These are phyloP conservation scores for Podaxis sp. DNA, from an alignment of 768 basidiomycete species.

Conservation along the genomic window DNA sequence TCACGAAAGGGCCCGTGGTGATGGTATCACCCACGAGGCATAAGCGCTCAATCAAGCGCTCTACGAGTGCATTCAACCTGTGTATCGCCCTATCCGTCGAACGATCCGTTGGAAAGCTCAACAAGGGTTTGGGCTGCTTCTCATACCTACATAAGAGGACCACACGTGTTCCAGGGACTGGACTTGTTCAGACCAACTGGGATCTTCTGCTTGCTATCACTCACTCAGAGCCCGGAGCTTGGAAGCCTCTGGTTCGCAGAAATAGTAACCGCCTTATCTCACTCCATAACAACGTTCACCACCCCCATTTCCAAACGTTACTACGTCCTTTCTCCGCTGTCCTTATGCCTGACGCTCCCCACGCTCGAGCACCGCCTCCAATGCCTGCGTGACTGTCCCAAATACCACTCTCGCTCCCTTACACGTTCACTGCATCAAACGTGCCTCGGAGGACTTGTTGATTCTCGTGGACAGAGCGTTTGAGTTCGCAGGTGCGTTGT, in stretches of 20 bases:
- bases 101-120: not conserved
- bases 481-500: not conserved
- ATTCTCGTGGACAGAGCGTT: not conserved
- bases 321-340: not conserved
- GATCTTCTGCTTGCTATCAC: not conserved
- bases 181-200: not conserved
- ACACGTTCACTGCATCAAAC: not conserved
- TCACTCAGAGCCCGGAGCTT: not conserved
- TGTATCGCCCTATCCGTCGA: not conserved
- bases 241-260: constrained; percentile 3
- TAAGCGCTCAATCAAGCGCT: no score
- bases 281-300: not conserved
- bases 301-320: not conserved
- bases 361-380: not conserved
- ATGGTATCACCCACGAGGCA: not conserved
- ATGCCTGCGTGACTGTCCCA: not conserved
- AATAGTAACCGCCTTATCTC: constrained; percentile 3
- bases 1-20: not conserved
- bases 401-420: not conserved
- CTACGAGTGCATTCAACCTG: not conserved
- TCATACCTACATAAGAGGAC: not conserved
- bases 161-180: not conserved
- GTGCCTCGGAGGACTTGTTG: not conserved
- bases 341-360: not conserved
- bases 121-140: not conserved